Evolutionary conservation across 495 filamentous ascomycete species (phyloP), one percentile per base, ranked within the genome.

Genomic region (Penicillium chermesinum): DNA sequence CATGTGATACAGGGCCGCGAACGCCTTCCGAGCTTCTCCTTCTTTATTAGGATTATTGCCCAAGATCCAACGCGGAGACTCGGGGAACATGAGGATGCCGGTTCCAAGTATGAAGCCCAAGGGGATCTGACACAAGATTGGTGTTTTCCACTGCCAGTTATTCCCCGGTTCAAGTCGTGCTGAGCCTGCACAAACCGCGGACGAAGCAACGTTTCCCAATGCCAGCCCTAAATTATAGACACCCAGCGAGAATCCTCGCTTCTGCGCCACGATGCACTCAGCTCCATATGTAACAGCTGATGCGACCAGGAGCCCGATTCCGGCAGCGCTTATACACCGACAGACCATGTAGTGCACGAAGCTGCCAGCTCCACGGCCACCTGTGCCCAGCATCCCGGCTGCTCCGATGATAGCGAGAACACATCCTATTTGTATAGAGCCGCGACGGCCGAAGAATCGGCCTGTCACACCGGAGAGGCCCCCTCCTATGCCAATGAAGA

Each of bases 91-190:
- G 34, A 64, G 30, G 16, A 65, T 58, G 0, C 60, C 57, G 9
- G 53, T 57, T 12, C 57, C 62, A 0, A 65, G 54, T 13, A 64
- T 19, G 10, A 65, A 33, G 0, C 57, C 60, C 7, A 65, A 4
- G 0, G 62, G 62, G 15, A 65, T 63, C 36, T 65, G 62, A 8
- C 57, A 61, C 9, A 63, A 30, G 16, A 65, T 65, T 0, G 62
- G 62, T 1, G 57, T 62, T 32, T 65, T 63, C 62, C 62, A 65
- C 10, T 63, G 54, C 60, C 60, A 63, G 13, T 63, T 45, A 35
- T 63, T 63, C 0, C 25, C 42, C 0, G 52, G 42, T 17, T 57
- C 56, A 1, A 62, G 48, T 12, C 41, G 47, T 0, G 61, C 50
- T 21, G 62, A 61, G 5, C 54, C 60, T 0, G 57, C 57, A 42